phyloP scores from a whole-genome alignment of 2,329 filamentous ascomycete species.

The Aspergillus transmontanensis region DNA sequence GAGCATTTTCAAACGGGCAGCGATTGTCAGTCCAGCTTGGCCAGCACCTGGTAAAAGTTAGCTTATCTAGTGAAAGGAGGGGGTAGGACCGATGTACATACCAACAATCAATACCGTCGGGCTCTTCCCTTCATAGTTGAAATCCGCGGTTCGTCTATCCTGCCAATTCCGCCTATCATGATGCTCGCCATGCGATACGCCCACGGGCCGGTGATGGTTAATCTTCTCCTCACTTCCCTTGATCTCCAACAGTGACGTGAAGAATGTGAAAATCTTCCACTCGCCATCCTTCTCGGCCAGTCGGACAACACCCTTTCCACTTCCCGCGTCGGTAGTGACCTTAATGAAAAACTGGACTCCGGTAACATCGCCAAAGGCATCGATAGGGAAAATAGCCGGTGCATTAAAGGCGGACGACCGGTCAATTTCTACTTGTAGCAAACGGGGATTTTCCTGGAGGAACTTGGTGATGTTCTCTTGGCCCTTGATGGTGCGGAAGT shows the following conservation, averaged over 20 bases:
- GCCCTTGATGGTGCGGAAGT: slow-evolving; percentile 57
- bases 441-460: slow-evolving; percentile 41
- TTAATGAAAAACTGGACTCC: slow-evolving; percentile 62
- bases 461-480: slow-evolving; percentile 41
- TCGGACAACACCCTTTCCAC: slow-evolving; percentile 59
- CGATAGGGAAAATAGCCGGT: slow-evolving; percentile 52
- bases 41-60: slow-evolving; percentile 53
- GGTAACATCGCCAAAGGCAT: slow-evolving; percentile 51
- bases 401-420: slow-evolving; percentile 46
- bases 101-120: slow-evolving; percentile 65
- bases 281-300: slow-evolving; percentile 46
- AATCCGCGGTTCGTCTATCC: slow-evolving; percentile 54
- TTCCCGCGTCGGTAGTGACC: slow-evolving; percentile 57
- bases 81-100: slow-evolving; percentile 27
- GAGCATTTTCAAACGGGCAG: slow-evolving; percentile 63
- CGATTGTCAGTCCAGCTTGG: slow-evolving; percentile 61
- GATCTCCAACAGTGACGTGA: slow-evolving; percentile 60
- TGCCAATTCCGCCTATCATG: slow-evolving; percentile 62
- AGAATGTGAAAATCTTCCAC: slow-evolving; percentile 68
- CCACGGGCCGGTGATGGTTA: slow-evolving; percentile 53
- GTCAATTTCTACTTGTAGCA: slow-evolving; percentile 52
- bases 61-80: not conserved
- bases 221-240: slow-evolving; percentile 56
- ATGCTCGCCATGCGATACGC: slow-evolving; percentile 59
- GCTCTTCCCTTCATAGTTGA: slow-evolving; percentile 54